Evolutionary conservation across 78 protist genomes (phyloP), one percentile per base, ranked within the genome.

Genomic region (Dictyostelium capitatum): DNA sequence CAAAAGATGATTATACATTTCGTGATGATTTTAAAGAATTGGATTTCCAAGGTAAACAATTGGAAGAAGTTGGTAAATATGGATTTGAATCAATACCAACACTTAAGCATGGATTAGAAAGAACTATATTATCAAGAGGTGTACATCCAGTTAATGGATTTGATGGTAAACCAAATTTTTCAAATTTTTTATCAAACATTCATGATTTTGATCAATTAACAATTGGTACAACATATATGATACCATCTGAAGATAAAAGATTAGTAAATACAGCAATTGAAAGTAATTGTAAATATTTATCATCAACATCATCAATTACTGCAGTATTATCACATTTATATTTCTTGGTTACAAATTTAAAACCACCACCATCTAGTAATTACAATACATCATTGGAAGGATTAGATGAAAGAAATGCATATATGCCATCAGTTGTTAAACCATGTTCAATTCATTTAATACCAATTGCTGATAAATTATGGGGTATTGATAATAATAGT

Each of bases 241-340:
- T 12, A 20, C 93, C 93, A 48, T 87, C 93, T 14, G 57, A 74
- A 53, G 93, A 87, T 77, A 11, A 43, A 70, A 77, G 48, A 25
- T 37, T 87, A 47, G 19, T 87, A 0, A 43, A 17, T 0, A 5
- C 30, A 28, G 70, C 93, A 43, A 48, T 8, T 30, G 69, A 74
- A 12, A 8, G 65, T 32, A 57, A 50, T 41, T 47, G 65, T 9
- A 77, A 30, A 87, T 87, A 30, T 65, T 19, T 87, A 17, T 64
- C 79, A 64, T 87, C 93, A 17, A 87, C 93, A 30, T 77, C 84
- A 20, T 87, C 93, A 0, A 87, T 87, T 30, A 87, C 93, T 1
- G 3, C 85, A 11, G 54, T 87, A 8, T 32, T 87, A 19, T 32
- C 93, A 30, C 74, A 74, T 4, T 32, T 87, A 1, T 87, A 87